Conservation (phyloP, 306 rosid genomes). For the Prunus armeniaca region DNA sequence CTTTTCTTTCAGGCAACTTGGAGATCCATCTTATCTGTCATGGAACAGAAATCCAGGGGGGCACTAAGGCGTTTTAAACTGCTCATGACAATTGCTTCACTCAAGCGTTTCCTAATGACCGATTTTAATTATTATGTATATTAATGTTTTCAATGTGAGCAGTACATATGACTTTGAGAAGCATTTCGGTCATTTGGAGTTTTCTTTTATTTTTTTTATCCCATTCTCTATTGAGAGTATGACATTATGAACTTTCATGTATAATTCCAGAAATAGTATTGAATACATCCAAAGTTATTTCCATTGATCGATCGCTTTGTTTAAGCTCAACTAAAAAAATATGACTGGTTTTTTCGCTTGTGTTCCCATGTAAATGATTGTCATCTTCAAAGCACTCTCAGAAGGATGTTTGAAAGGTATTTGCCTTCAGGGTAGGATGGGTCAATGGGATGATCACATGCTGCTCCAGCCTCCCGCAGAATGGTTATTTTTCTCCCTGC, state of each 20-base stretch:
- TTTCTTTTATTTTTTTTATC: background rate
- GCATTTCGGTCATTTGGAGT: conserved; percentile 11
- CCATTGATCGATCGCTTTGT: background rate
- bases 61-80: conserved; percentile 36
- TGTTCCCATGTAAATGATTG: background rate
- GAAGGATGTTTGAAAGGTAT: conserved; percentile 66
- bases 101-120: conserved; percentile 5
- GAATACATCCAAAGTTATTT: conserved; percentile 2
- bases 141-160: conserved; percentile 14
- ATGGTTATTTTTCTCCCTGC: conserved; percentile 71
- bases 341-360: background rate
- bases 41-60: conserved; percentile 86
- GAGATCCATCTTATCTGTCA: conserved; percentile 81
- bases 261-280: conserved; percentile 19
- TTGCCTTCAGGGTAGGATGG: conserved; percentile 89
- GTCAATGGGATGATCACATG: conserved; percentile 77
- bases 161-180: conserved; percentile 5
- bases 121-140: conserved; percentile 46
- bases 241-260: conserved; percentile 25
- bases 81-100: conserved; percentile 5
- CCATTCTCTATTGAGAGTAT: conserved; percentile 4
- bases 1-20: conserved; percentile 70
- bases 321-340: background rate
- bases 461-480: conserved; percentile 71
- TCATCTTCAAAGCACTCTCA: conserved; percentile 52